A percentile compares a stretch with the other conserved stretches of the same genome.
These are phyloP conservation scores for Termitomyces titanicus DNA, from an alignment of 768 basidiomycete species.

Conservation along the genomic window DNA sequence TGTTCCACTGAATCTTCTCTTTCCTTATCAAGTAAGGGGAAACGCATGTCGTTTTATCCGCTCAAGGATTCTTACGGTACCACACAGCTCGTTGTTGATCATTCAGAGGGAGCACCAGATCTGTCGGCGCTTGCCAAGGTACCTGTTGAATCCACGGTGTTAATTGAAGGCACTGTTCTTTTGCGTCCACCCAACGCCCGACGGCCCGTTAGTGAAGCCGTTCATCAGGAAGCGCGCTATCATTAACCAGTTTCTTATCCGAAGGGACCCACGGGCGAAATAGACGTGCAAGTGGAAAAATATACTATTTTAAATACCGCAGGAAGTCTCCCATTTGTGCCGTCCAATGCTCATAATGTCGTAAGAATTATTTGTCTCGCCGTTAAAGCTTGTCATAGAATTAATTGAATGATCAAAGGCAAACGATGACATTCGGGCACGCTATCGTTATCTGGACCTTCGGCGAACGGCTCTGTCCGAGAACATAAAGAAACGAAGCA, in stretches of 20 bases:
- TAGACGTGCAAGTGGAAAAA: conserved; percentile 74
- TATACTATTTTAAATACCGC: conserved; percentile 83
- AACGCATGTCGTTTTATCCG: conserved; percentile 78
- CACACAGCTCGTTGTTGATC: conserved; percentile 73
- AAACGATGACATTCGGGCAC: conserved; percentile 81
- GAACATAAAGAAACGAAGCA: conserved; percentile 80
- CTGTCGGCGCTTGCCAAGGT: conserved; percentile 48
- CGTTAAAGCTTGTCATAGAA: not conserved
- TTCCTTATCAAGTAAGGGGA: conserved; percentile 57
- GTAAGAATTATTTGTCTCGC: conserved; percentile 39
- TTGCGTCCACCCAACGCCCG: conserved; percentile 58
- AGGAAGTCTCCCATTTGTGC: conserved; percentile 75
- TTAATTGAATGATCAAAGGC: conserved; percentile 45
- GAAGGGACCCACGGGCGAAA: conserved; percentile 64
- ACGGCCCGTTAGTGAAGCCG: conserved; percentile 47
- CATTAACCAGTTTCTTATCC: conserved; percentile 8
- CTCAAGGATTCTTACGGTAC: conserved; percentile 77
- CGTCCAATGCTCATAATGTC: conserved; percentile 71
- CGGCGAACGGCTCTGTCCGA: conserved; percentile 67
- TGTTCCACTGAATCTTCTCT: conserved; percentile 29
- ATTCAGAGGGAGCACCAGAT: conserved; percentile 31
- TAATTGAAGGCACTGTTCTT: conserved; percentile 71
- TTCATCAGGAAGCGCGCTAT: conserved; percentile 14
- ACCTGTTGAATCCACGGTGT: conserved; percentile 75
- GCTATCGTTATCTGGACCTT: conserved; percentile 87